Evolutionary conservation across 352 stramenopile species (phyloP), one percentile per base, ranked within the genome.

Genomic region (Globisporangium uncinulatum): DNA sequence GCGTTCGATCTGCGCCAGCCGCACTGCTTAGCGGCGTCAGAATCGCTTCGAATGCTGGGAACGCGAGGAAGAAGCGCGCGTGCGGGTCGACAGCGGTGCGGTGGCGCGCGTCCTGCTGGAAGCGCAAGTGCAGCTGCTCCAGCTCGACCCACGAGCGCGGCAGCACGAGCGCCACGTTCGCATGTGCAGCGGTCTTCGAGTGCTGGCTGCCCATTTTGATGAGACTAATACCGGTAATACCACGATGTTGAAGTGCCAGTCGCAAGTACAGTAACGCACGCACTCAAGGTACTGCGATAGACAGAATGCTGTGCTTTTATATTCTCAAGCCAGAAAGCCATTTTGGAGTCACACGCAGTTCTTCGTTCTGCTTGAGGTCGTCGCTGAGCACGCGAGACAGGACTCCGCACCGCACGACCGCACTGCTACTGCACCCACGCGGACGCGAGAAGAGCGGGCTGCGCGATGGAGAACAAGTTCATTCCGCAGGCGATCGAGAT

Each of bases 401-500:
- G 24, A 29, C 24, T 29, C 24, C 24, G 4, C 24, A 29, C 24
- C 24, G 24, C 24, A 1, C 24, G 4, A 29, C 24, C 24, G 24
- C 24, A 29, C 24, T 29, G 24, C 24, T 29, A 29, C 24, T 29
- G 24, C 6, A 17, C 32, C 14, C 36, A 43, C 13, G 36, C 37
- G 44, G n/a, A 17, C 36, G 32, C 20, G 46, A 48, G 13, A 32
- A 42, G 48, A 53, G 32, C 29, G 8, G 13, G 10, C 14, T 19
- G 24, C 17, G 37, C 53, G 56, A 92, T 95, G 85, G 85, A 95
- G 76, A 95, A 95, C 71, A 92, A 87, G 72, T 93, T 95, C 66
- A 95, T 95, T 56, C 85, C 85, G 58, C 85, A 95, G 78, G 86
- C 86, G 62, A 94, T 95, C 57, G 84, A 94, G 57, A 92, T 95